These are phyloP conservation scores for Halophytophthora batemanensis DNA, from an alignment of 352 stramenopile genomes.

Conservation along the genomic window DNA sequence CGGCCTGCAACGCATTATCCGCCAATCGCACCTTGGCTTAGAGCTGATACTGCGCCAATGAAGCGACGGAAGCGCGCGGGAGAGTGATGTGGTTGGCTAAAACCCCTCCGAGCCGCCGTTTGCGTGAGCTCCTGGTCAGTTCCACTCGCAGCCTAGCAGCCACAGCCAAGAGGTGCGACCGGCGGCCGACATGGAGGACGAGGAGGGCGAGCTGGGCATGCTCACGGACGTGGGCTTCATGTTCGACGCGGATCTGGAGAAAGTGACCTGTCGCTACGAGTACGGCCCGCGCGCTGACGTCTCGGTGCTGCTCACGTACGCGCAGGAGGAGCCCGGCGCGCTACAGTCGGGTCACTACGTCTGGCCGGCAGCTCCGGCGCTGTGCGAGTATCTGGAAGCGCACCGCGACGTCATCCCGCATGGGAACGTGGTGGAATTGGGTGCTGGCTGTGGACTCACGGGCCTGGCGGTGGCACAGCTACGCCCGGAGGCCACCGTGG, in stretches of 20 bases:
- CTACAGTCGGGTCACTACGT: slow-evolving; percentile 67
- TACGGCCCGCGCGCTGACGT: slow-evolving; percentile 51
- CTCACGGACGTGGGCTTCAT: slow-evolving; percentile 63
- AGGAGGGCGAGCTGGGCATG: slow-evolving; percentile 30
- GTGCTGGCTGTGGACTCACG: slow-evolving; percentile 62
- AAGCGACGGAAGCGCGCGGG: no score
- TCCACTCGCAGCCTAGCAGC: not conserved
- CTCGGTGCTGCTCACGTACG: slow-evolving; percentile 68
- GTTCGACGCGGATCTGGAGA: slow-evolving; percentile 64
- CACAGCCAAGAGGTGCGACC: not conserved
- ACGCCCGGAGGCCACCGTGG: slow-evolving; percentile 48
- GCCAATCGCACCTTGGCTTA: no score
- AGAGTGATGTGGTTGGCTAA: not conserved
- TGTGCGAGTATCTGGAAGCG: slow-evolving; percentile 60
- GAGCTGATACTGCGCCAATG: no score
- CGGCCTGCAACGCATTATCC: no score
- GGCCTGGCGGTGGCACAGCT: slow-evolving; percentile 65
- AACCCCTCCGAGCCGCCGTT: not conserved
- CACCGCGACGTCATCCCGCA: slow-evolving; percentile 44
- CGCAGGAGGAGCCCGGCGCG: slow-evolving; percentile 53
- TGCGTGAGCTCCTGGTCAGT: not conserved
- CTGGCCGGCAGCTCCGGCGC: slow-evolving; percentile 58
- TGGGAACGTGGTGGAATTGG: slow-evolving; percentile 65
- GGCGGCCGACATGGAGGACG: slow-evolving; percentile 29
- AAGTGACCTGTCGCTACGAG: slow-evolving; percentile 59